Evolutionary conservation across 208 protist species (phyloP).

Genomic region (Jaenimonas drosophilae): DNA sequence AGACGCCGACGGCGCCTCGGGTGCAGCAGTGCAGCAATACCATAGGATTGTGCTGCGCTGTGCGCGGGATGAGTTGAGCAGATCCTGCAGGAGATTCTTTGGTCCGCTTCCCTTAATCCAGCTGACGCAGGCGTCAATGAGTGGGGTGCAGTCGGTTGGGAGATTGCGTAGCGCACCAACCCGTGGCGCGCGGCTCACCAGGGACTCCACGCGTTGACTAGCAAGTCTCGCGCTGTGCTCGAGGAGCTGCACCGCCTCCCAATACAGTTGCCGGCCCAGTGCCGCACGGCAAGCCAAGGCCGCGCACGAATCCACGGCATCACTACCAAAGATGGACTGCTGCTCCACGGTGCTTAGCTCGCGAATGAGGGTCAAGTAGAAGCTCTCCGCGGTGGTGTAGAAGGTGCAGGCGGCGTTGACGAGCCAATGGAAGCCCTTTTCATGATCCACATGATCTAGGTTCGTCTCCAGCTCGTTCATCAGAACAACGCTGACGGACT

Average conservation of each 20-base stretch:
- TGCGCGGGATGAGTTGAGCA: neutral
- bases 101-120: conserved; percentile 36
- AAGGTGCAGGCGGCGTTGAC: conserved; percentile 8
- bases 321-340: conserved; percentile 7
- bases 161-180: conserved; percentile 17
- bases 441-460: neutral
- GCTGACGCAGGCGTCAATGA: conserved; percentile 21
- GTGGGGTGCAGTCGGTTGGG: conserved; percentile 8
- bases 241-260: conserved; percentile 9
- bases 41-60: neutral
- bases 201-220: neutral
- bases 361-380: conserved; percentile 21
- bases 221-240: conserved; percentile 2
- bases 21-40: neutral
- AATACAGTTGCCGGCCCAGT: conserved; percentile 15
- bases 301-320: conserved; percentile 11
- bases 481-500: neutral
- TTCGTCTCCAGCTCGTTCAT: conserved; percentile 1
- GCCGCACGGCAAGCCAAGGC: conserved; percentile 17
- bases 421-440: neutral
- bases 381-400: conserved; percentile 19
- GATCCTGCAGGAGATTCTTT: conserved; percentile 16
- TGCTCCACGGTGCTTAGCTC: conserved; percentile 6
- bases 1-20: neutral
- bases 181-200: conserved; percentile 5